Evolutionary conservation across 129 eudicot genomes (phyloP).

Genomic region (Smallanthus sonchifolius): DNA sequence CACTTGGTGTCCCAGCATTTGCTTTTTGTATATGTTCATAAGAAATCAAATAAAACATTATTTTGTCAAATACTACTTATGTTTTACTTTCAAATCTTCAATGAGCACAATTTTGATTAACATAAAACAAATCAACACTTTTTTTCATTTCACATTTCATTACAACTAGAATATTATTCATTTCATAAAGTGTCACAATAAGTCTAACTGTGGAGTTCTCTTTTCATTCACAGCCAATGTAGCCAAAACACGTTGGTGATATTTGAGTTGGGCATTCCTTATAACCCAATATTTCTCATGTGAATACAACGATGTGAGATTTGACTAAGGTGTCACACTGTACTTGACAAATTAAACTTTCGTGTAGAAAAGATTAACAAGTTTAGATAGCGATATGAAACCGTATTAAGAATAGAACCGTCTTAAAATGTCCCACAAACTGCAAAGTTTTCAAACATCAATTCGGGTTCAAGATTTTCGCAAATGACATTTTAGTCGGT

Average conservation of each 20-base stretch:
- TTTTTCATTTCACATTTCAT: slow-evolving; percentile 9
- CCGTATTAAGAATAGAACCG: not conserved
- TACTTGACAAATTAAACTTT: not conserved
- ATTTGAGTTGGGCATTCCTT: not conserved
- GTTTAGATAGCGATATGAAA: not conserved
- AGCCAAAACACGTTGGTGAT: not conserved
- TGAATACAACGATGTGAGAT: not conserved
- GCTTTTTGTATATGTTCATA: slow-evolving; percentile 21
- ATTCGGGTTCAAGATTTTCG: not conserved
- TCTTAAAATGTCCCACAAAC: not conserved
- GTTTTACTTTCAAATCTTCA: slow-evolving; percentile 16
- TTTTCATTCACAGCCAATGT: not conserved
- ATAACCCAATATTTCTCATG: not conserved
- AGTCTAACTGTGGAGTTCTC: not conserved
- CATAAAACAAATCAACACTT: slow-evolving; percentile 5
- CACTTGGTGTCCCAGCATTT: slow-evolving; percentile 29
- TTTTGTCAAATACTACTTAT: slow-evolving; percentile 9
- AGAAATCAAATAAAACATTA: slow-evolving; percentile 27
- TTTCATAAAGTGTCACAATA: not conserved
- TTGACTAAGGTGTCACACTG: not conserved
- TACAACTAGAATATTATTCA: not conserved
- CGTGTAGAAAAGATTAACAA: not conserved
- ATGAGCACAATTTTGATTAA: slow-evolving; percentile 14
- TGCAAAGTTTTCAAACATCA: not conserved
- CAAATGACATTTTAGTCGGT: not conserved